Evolutionary conservation across 352 stramenopile genomes (phyloP), one percentile per base, ranked within the genome.

Genomic region (Pythium utonaiense): DNA sequence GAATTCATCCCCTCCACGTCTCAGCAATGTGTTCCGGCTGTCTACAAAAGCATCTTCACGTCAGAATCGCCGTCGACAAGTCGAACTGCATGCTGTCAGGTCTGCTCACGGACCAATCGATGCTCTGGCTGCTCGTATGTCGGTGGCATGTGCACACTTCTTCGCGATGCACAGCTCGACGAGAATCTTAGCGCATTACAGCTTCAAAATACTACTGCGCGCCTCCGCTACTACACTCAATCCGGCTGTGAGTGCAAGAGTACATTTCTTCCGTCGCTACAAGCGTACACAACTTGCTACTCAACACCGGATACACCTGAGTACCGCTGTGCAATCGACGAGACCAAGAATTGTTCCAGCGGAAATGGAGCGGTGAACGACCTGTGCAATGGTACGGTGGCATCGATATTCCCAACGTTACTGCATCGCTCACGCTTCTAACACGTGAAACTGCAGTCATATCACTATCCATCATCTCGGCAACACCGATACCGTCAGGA

Each of bases 121-220:
- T 71, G 64, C 25, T 44, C 53, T 12, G 57, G 57, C 19, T 71
- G 64, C 16, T 51, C 53, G 5, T 60, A 56, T 34, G 17, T 36
- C 2, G 54, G 55, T 7, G 38, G 34, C 14, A 36, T 30, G 10
- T 71, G 64, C 40, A 51, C 25, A 3, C 7, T 71, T 16, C 33
- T 66, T 19, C 57, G 64, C 17, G 64, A 66, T 42, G 24, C 34
- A 17, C 34, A 57, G 16, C 8, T 53, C 13, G 28, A n/a, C 6
- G 62, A 60, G 7, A 3, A 13, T 17, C 10, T 34, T 5, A 25
- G 49, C 28, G 22, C 40, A 4, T 16, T 5, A 1, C 33, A 30
- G 6, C n/a, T 34, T 21, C 50, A 50, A 9, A 16, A 7, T 19
- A 30, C 41, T 1, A 57, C 47, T 3, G 28, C 45, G 42, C 56